Percentiles rank a stretch among this genome's conserved stretches.
These are phyloP conservation scores for Hypholoma fasciculare DNA, from an alignment of 768 basidiomycete species.

Conservation along the genomic window DNA sequence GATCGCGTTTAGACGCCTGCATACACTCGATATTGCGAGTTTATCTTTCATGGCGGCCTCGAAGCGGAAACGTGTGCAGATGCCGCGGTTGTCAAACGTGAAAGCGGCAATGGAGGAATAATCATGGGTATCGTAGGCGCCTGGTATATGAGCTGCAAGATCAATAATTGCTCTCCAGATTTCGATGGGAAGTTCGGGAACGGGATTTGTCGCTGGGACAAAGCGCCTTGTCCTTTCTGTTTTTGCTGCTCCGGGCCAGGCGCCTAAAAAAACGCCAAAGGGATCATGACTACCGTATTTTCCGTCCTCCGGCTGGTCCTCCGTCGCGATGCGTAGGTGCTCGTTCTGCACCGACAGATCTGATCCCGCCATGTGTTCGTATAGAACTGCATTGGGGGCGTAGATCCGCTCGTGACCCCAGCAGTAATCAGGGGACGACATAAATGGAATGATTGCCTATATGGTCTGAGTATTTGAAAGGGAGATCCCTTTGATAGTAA, in stretches of 20 bases:
- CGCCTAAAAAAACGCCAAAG: background rate
- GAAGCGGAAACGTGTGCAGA: slow-evolving; percentile 17
- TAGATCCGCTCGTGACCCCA: background rate
- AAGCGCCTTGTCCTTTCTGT: background rate
- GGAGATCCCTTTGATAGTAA: background rate
- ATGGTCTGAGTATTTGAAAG: background rate
- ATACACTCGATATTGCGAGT: slow-evolving; percentile 21
- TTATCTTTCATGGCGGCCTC: slow-evolving; percentile 18
- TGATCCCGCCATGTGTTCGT: background rate
- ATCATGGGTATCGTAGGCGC: slow-evolving; percentile 19
- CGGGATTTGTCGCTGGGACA: background rate
- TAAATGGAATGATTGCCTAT: background rate
- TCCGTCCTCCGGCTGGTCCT: background rate
- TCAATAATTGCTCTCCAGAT: slow-evolving; percentile 26
- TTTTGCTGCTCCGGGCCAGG: background rate
- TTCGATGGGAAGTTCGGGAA: slow-evolving; percentile 22
- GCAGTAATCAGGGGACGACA: background rate
- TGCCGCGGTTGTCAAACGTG: slow-evolving; percentile 21
- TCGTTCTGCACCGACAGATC: background rate
- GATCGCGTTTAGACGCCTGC: slow-evolving; percentile 20
- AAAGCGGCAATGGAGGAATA: slow-evolving; percentile 24
- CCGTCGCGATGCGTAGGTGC: background rate
- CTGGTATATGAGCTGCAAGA: slow-evolving; percentile 23
- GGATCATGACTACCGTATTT: background rate
- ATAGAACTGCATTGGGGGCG: background rate